These are phyloP conservation scores for Trametes cubensis DNA, from an alignment of 768 basidiomycete species.

Conservation along the genomic window DNA sequence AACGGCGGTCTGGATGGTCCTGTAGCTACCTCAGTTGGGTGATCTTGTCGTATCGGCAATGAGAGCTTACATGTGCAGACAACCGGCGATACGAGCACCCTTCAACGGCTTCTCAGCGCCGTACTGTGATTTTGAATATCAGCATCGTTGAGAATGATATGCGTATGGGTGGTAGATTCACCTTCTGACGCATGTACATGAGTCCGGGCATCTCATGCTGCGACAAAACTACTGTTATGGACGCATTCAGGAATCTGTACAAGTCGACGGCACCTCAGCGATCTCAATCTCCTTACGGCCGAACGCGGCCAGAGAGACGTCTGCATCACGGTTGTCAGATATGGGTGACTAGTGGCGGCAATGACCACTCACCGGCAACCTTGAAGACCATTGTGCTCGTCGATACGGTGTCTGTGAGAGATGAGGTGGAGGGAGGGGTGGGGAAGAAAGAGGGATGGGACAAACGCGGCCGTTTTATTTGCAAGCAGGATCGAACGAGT, in stretches of 20 bases:
- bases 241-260: slow-evolving; percentile 11
- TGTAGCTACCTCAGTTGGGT: slow-evolving; percentile 35
- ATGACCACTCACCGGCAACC: slow-evolving; percentile 68
- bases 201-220: slow-evolving; percentile 96
- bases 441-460: slow-evolving; percentile 24
- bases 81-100: slow-evolving; percentile 95
- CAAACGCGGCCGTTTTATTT: slow-evolving; percentile 29
- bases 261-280: slow-evolving; percentile 74
- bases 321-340: slow-evolving; percentile 39
- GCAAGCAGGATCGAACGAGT: slow-evolving; percentile 19
- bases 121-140: slow-evolving; percentile 52
- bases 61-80: slow-evolving; percentile 85
- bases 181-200: slow-evolving; percentile 90
- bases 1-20: slow-evolving; percentile 98
- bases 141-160: neutral
- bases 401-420: slow-evolving; percentile 24
- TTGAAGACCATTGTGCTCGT: slow-evolving; percentile 74
- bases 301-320: slow-evolving; percentile 97
- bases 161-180: slow-evolving; percentile 35
- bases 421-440: slow-evolving; percentile 32
- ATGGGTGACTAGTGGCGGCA: neutral
- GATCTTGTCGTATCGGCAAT: slow-evolving; percentile 8
- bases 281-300: slow-evolving; percentile 99
- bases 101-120: slow-evolving; percentile 80
- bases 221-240: slow-evolving; percentile 7